These are phyloP conservation scores for Tuber microsphaerosporum DNA, from an alignment of 495 filamentous ascomycete genomes.

Conservation along the genomic window DNA sequence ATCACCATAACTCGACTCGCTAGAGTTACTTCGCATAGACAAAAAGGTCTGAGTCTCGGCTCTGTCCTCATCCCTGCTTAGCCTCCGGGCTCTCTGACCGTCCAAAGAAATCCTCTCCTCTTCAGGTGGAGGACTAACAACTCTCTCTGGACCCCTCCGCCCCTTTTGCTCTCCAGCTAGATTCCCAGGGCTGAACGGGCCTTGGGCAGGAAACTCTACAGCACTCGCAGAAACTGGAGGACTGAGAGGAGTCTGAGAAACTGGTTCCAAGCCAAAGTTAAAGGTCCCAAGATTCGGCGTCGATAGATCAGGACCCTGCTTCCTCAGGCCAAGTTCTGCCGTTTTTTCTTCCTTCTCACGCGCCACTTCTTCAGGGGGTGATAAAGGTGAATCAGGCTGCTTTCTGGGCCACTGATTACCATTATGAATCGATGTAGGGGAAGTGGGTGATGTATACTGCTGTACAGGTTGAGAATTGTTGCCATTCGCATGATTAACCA, in stretches of 20 bases:
- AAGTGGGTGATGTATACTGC: conserved; percentile 12
- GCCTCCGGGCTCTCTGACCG: conserved; percentile 9
- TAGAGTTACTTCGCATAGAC: conserved; percentile 18
- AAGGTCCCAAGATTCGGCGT: conserved; percentile 32
- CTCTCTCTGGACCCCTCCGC: conserved; percentile 9
- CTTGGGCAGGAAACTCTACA: conserved; percentile 31
- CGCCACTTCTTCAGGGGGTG: conserved; percentile 20
- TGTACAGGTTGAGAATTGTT: conserved; percentile 39
- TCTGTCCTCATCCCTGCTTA: conserved; percentile 2
- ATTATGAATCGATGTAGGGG: conserved; percentile 15
- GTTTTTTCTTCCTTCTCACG: conserved; percentile 8
- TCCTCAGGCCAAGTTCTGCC: background rate
- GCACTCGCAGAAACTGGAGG: conserved; percentile 27
- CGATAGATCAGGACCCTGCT: conserved; percentile 9
- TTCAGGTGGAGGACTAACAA: conserved; percentile 2
- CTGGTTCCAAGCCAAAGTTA: conserved; percentile 37
- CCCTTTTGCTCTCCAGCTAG: conserved; percentile 25
- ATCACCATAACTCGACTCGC: conserved; percentile 29
- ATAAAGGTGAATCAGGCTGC: conserved; percentile 29
- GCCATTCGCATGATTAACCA: conserved; percentile 44
- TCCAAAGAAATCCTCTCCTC: conserved; percentile 18
- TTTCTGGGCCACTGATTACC: conserved; percentile 30
- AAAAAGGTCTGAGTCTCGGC: conserved; percentile 10
- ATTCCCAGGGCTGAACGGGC: conserved; percentile 33
- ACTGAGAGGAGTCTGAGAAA: conserved; percentile 32